A percentile compares a stretch with the other conserved stretches of the same genome.
Conservation (phyloP, 192 early-diverging fungal genomes). For the Backusella australiensis region DNA sequence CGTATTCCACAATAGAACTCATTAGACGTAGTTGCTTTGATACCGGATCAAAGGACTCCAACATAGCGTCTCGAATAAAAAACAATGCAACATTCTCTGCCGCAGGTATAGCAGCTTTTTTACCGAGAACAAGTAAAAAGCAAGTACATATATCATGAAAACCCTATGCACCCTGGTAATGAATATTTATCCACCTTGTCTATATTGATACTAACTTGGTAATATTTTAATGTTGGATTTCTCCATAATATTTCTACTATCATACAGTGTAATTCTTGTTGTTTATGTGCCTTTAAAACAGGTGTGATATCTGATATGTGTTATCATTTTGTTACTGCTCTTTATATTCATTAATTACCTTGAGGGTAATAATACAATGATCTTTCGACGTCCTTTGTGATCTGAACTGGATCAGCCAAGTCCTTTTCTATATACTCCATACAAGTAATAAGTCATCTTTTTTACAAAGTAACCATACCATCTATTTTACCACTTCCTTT, state of each 20-base stretch:
- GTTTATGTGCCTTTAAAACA: constrained; percentile 40
- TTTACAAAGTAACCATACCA: neutral
- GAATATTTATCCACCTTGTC: constrained; percentile 31
- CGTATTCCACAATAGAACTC: constrained; percentile 42
- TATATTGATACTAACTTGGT: constrained; percentile 43
- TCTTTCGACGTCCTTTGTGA: constrained; percentile 38
- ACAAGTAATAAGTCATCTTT: neutral
- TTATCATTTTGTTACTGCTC: neutral
- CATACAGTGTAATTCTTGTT: constrained; percentile 45
- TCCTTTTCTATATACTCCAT: constrained; percentile 28
- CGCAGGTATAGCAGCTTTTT: constrained; percentile 51
- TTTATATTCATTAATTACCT: constrained; percentile 14
- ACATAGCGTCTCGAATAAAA: constrained; percentile 52
- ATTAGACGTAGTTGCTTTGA: constrained; percentile 47
- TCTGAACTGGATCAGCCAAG: constrained; percentile 33
- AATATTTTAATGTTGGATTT: constrained; percentile 66
- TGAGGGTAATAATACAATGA: constrained; percentile 40
- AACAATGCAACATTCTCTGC: constrained; percentile 56
- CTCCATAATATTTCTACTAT: constrained; percentile 49
- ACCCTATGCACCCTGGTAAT: constrained; percentile 36
- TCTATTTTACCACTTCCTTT: constrained; percentile 32
- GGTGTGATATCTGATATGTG: constrained; percentile 25
- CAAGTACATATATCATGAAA: constrained; percentile 46
- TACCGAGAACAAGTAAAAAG: constrained; percentile 54
- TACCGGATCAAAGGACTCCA: constrained; percentile 51